These are phyloP conservation scores for Pythium pyrilobum DNA, from an alignment of 352 stramenopile genomes.

Conservation along the genomic window DNA sequence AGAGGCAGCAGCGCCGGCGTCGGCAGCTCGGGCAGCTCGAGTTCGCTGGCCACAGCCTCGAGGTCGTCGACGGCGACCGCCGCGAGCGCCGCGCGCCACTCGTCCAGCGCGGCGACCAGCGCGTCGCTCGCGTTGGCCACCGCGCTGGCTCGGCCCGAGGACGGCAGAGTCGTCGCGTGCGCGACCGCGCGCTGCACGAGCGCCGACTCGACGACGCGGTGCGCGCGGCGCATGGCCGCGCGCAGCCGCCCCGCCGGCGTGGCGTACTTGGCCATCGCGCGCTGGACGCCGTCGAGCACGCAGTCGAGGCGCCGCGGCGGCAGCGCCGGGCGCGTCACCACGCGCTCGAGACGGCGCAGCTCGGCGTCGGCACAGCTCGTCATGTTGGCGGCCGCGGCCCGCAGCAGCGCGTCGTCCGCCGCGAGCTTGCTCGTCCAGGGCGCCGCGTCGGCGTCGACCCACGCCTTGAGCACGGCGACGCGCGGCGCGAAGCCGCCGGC, in stretches of 20 bases:
- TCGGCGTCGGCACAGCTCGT: neutral
- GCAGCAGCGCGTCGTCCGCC: neutral
- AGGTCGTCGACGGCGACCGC: neutral
- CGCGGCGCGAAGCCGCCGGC: slow-evolving; percentile 2
- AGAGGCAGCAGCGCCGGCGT: neutral
- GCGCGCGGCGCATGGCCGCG: neutral
- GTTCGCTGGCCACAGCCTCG: neutral
- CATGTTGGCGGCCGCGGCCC: neutral
- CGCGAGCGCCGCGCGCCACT: neutral
- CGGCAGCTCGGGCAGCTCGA: neutral
- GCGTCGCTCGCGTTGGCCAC: neutral
- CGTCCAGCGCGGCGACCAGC: neutral
- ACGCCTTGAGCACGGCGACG: neutral
- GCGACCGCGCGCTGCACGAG: neutral
- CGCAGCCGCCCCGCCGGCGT: neutral
- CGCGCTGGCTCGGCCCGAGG: neutral
- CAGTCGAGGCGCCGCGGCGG: neutral
- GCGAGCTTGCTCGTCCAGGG: neutral
- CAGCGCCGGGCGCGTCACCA: neutral
- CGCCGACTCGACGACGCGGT: neutral
- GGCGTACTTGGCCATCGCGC: neutral
- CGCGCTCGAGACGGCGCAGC: neutral
- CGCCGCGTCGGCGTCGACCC: neutral
- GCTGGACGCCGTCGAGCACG: neutral
- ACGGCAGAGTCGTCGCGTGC: no score